A percentile compares a stretch with the other conserved stretches of the same genome.
Conservation (phyloP, 352 stramenopile genomes). For the Globisporangium spinosum region DNA sequence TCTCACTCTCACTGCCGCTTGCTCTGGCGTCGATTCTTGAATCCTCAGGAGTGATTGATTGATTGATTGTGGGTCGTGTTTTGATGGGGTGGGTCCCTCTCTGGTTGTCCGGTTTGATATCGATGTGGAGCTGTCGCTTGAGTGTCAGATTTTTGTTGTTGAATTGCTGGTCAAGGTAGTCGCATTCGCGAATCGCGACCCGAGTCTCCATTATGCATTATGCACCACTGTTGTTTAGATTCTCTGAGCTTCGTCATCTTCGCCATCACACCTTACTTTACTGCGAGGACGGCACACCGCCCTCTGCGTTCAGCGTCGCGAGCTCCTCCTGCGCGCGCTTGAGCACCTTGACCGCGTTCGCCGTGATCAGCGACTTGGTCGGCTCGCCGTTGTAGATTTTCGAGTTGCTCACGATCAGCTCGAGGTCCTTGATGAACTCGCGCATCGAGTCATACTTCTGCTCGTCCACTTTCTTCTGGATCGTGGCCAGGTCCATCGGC, state of each 20-base stretch:
- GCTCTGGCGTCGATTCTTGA: too few relatives aligned
- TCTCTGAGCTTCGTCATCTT: not conserved
- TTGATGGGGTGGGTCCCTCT: too few relatives aligned
- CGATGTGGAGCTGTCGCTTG: not conserved
- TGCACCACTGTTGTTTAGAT: not conserved
- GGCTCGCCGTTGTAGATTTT: slow-evolving; percentile 79
- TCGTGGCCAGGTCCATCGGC: slow-evolving; percentile 73
- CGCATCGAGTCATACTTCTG: slow-evolving; percentile 79
- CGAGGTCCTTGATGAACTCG: slow-evolving; percentile 83
- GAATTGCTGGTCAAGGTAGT: not conserved
- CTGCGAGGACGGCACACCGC: not conserved
- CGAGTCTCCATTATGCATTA: not conserved
- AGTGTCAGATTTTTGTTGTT: not conserved
- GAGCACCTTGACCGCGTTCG: slow-evolving; percentile 72
- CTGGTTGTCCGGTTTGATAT: not conserved
- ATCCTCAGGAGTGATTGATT: too few relatives aligned
- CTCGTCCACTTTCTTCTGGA: slow-evolving; percentile 62
- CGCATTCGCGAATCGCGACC: not conserved
- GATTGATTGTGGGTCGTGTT: too few relatives aligned
- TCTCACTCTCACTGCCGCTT: not conserved
- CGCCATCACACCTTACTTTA: too few relatives aligned
- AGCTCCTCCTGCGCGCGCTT: slow-evolving; percentile 77
- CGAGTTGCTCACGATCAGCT: slow-evolving; percentile 86
- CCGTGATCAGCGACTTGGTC: slow-evolving; percentile 63
- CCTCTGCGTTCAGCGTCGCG: slow-evolving; percentile 40